Conservation (phyloP, 2,329 filamentous ascomycete species). For the Cladophialophora yegresii region DNA sequence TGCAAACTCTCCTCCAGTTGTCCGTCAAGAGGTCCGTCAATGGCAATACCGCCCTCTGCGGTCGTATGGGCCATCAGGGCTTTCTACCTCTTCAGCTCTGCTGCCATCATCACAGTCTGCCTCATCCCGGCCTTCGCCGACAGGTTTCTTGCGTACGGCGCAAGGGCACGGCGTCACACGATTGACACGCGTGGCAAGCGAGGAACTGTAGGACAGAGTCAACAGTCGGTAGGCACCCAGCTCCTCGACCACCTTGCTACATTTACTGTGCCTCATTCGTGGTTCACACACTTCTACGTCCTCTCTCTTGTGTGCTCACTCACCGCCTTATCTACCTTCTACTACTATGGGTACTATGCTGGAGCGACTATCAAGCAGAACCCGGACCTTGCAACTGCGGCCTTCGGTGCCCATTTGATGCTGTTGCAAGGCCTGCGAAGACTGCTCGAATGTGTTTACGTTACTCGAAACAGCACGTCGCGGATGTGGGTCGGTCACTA, state of each 20-base stretch:
- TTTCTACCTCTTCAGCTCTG: conserved; percentile 34
- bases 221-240: conserved; percentile 7
- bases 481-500: conserved; percentile 87
- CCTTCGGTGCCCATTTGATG: conserved; percentile 70
- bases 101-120: conserved; percentile 54
- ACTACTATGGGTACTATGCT: conserved; percentile 40
- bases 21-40: neutral
- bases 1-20: neutral
- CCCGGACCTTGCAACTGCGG: conserved; percentile 47
- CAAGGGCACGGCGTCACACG: conserved; percentile 43
- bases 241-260: conserved; percentile 56
- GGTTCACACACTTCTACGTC: conserved; percentile 87
- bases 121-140: conserved; percentile 53
- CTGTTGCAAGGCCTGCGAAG: conserved; percentile 72
- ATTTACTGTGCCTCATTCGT: conserved; percentile 76
- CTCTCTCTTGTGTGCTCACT: conserved; percentile 67
- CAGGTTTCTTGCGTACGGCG: conserved; percentile 64
- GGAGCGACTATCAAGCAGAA: conserved; percentile 44
- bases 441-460: conserved; percentile 69
- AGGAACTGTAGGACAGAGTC: neutral
- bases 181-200: neutral
- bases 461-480: conserved; percentile 65
- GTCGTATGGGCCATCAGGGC: conserved; percentile 24
- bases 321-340: conserved; percentile 63
- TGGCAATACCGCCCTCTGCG: conserved; percentile 6